Conservation (phyloP, 306 rosid species). For the barrel medic (Medicago truncatula) region MtrunA17r5.0-ANR NC_053048.1:44303501-44304000, state of each 20-base stretch:
- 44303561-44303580: constrained; percentile 21
- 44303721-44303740: constrained; percentile 59
- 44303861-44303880: background rate
- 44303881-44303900: background rate
- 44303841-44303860: background rate
- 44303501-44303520: constrained; percentile 32
- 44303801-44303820: background rate
- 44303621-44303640: constrained; percentile 44
- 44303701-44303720: constrained; percentile 55
- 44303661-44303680: constrained; percentile 49
- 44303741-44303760: constrained; percentile 63
- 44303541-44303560: constrained; percentile 11
- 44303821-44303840: background rate
- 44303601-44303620: constrained; percentile 38
- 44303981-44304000: background rate
- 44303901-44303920: no score
- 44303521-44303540: constrained; percentile 17
- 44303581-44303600: constrained; percentile 35
- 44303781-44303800: background rate
- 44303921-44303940: no score
- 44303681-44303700: constrained; percentile 52
- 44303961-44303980: background rate
- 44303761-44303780: constrained; percentile 52
- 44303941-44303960: background rate
- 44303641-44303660: constrained; percentile 41